Evolutionary conservation across 2,329 filamentous ascomycete genomes (phyloP).

Genomic region (Venturia carpophila): DNA sequence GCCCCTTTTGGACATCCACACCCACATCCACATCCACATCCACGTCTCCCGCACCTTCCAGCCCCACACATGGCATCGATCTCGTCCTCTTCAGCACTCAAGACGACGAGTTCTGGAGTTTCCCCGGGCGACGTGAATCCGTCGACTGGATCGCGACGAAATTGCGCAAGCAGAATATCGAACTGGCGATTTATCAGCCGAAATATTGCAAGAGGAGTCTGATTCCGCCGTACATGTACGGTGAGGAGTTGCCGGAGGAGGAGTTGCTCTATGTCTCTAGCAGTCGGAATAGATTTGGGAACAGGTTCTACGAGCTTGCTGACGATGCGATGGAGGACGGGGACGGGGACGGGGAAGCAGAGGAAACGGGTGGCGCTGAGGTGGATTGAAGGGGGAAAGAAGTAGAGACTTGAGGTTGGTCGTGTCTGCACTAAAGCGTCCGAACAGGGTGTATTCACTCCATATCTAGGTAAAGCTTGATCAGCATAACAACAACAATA

Average conservation of each 20-base stretch:
- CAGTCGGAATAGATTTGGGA: background rate
- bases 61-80: background rate
- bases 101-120: background rate
- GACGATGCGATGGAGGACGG: background rate
- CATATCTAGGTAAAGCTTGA: too few relatives aligned
- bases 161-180: background rate
- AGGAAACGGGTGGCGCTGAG: too few relatives aligned
- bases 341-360: background rate
- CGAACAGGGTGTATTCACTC: too few relatives aligned
- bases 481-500: too few relatives aligned
- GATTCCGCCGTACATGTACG: slow-evolving; percentile 16
- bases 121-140: background rate
- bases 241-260: slow-evolving; percentile 13
- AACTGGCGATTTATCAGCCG: background rate
- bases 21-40: too few relatives aligned
- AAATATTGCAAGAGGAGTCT: background rate
- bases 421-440: too few relatives aligned
- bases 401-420: too few relatives aligned
- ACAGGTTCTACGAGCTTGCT: background rate
- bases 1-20: background rate
- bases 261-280: background rate
- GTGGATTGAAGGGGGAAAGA: too few relatives aligned
- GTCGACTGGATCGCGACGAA: background rate
- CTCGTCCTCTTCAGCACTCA: background rate
- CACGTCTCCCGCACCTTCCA: background rate